Evolutionary conservation across 2,329 filamentous ascomycete genomes (phyloP).

Genomic region (Microsporum canis): DNA sequence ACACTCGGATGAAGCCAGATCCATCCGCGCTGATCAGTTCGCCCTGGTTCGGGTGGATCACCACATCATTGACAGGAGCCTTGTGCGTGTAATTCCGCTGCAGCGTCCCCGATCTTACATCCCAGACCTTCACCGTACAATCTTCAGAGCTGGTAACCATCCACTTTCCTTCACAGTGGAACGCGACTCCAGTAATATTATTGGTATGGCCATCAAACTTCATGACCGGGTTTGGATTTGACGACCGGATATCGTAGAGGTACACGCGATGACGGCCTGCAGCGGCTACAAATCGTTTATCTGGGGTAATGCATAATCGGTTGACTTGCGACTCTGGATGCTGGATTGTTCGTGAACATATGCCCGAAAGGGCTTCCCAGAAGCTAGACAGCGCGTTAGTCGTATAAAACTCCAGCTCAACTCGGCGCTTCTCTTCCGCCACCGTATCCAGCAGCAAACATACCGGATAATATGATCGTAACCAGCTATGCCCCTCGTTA

Average conservation of each 20-base stretch:
- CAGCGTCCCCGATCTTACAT: constrained; percentile 71
- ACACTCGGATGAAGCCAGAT: constrained; percentile 82
- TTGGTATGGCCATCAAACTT: constrained; percentile 92
- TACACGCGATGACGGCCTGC: constrained; percentile 78
- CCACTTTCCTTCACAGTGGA: constrained; percentile 99
- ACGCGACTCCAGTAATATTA: constrained; percentile 92
- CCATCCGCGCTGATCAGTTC: constrained; percentile 96
- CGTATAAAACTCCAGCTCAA: too few species aligned
- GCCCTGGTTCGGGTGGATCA: constrained; percentile 98
- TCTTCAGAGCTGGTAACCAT: constrained; percentile 98
- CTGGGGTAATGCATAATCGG: constrained; percentile 92
- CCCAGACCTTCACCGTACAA: constrained; percentile 94
- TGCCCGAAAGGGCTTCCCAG: constrained; percentile 96
- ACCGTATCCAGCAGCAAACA: constrained; percentile 13
- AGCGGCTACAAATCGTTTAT: constrained; percentile 88
- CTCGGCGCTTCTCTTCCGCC: too few species aligned
- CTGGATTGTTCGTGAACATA: constrained; percentile 95
- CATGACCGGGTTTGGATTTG: constrained; percentile 86
- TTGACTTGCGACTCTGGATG: constrained; percentile 98
- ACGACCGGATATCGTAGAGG: constrained; percentile 96
- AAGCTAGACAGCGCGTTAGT: constrained; percentile 48
- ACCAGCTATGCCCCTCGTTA: constrained; percentile 40
- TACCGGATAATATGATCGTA: constrained; percentile 69
- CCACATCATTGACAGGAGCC: constrained; percentile 86
- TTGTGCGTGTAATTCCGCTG: constrained; percentile 91